Base-by-base conservation (phyloP, 2,329 filamentous ascomycete genomes). In the Fusarium burgessii region DNA sequence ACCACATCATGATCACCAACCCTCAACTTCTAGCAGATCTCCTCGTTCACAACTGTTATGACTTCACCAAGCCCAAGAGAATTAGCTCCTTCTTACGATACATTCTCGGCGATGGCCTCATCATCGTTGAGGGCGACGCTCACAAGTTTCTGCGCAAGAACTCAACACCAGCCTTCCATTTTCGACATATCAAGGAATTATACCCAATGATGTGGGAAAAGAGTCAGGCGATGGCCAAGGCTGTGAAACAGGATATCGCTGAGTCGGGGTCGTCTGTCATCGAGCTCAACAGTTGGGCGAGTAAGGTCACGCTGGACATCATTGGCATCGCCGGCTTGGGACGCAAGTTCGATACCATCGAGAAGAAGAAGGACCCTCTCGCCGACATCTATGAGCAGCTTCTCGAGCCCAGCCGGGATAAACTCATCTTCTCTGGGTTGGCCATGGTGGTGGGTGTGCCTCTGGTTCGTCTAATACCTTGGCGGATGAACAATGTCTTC, bases 121-220 rank as follows among this genome's bases (percentile, higher is more conserved):
- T 93, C 9, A 76, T 83, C 7, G 88, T 91, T 0, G 92, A 94
- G 78, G 92, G 91, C 4, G 90, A 92, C 35, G 88, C 90, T 67
- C 92, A 93, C 77, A 93, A 90, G 80, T 86, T 89, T 72, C 83
- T 90, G 73, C 85, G 91, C n/a, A 93, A 91, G 77, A 88, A 89
- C 52, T 84, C 91, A 13, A 87, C 87, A 77, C 91, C 90, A 2
- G 90, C 90, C 0, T 93, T 93, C 75, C 84, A 85, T 45, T 92
- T 89, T 73, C 86, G 91, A 6, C 89, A 92, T 68, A 86, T 93
- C 77, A 93, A 92, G 68, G 85, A 92, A 43, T 78, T 93, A 3
- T 92, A 93, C 66, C 90, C 90, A 0, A 84, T 90, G 58, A 93
- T 93, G 79, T 93, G 91, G 90, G 75, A 78, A 1, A 93, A 92